A percentile compares a stretch with the other conserved stretches of the same genome.
Conservation (phyloP, 768 basidiomycete species). For the Suillus bovinus region DNA sequence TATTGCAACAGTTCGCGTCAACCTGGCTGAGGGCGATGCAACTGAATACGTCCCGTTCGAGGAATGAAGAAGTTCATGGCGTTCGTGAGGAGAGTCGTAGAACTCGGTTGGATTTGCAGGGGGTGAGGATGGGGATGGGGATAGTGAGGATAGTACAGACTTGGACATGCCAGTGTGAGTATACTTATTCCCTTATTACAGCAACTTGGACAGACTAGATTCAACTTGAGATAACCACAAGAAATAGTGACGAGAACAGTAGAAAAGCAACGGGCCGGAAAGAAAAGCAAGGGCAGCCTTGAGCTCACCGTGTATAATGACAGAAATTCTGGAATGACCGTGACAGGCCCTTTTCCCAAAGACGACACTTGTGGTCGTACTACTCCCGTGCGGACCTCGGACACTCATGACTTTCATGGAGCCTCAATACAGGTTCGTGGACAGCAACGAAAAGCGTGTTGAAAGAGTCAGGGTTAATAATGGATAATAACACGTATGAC, state of each 20-base stretch:
- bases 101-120: slow-evolving; percentile 19
- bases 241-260: slow-evolving; percentile 15
- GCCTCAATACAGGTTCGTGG: background rate
- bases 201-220: slow-evolving; percentile 8
- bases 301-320: slow-evolving; percentile 7
- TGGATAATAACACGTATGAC: background rate
- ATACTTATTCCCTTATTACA: slow-evolving; percentile 10
- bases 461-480: background rate
- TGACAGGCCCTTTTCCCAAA: background rate
- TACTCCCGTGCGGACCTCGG: slow-evolving; percentile 19
- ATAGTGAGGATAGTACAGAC: slow-evolving; percentile 18
- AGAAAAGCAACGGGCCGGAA: slow-evolving; percentile 10
- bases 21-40: slow-evolving; percentile 12
- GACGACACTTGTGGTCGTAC: background rate
- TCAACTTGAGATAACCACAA: slow-evolving; percentile 23
- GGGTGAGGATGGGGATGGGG: slow-evolving; percentile 15
- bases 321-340: slow-evolving; percentile 10
- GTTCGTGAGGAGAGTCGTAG: slow-evolving; percentile 15
- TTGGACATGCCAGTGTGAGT: slow-evolving; percentile 19
- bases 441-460: background rate
- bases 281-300: slow-evolving; percentile 16
- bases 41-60: slow-evolving; percentile 11
- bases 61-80: slow-evolving; percentile 2
- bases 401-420: slow-evolving; percentile 11
- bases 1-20: slow-evolving; percentile 75